These are phyloP conservation scores for Perkinsus olseni DNA, from an alignment of 169 alveolate species.

Conservation along the genomic window DNA sequence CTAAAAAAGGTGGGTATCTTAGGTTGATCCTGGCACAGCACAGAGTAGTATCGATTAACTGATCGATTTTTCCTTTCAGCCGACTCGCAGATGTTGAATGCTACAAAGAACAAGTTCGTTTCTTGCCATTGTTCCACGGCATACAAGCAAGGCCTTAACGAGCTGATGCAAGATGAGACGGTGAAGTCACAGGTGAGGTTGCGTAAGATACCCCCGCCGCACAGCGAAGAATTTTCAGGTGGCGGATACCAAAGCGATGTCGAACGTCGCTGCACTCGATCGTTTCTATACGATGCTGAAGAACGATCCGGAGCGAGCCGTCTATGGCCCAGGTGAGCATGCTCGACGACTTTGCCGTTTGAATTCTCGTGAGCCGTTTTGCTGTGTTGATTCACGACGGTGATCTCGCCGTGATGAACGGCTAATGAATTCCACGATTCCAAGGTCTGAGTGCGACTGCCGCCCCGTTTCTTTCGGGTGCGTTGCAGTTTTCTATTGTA, in stretches of 20 bases:
- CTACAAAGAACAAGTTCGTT: not conserved
- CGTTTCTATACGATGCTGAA: not conserved
- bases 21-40: not conserved
- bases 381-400: too few relatives aligned
- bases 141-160: constrained; percentile 10
- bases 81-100: not conserved
- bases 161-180: not conserved
- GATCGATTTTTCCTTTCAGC: not conserved
- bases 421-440: not conserved
- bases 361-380: too few relatives aligned
- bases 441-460: too few relatives aligned
- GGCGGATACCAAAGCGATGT: not conserved
- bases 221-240: not conserved
- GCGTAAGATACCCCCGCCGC: not conserved
- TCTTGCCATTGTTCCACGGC: not conserved
- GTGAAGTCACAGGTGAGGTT: not conserved
- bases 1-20: not conserved
- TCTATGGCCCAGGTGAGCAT: not conserved
- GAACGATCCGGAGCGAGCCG: constrained; percentile 4
- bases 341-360: not conserved
- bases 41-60: not conserved
- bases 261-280: not conserved
- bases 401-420: too few relatives aligned
- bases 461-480: not conserved
- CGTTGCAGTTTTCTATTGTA: not conserved